Base-by-base conservation (phyloP, 1,139 yeast genomes). In the Sugiyamaella xylanicola region DNA sequence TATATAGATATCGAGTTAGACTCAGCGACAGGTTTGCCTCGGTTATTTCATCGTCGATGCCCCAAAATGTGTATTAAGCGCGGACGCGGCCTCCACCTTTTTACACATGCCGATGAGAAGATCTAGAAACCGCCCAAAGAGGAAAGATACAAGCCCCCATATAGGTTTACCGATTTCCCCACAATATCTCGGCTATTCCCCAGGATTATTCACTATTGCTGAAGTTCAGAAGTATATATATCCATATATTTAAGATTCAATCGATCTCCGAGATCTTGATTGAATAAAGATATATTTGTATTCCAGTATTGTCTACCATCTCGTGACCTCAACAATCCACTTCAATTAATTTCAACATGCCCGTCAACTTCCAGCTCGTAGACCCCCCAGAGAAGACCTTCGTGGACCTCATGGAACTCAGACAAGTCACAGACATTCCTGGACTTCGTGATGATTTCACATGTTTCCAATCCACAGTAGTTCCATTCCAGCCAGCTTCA, bases 401-500 rank as follows among this genome's bases (percentile, higher is more conserved):
- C 48, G 65, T 56, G 20, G 65, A 65, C 52, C 58, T 65, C 39
- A 65, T 65, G 68, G 52, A 57, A 8, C 51, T 64, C 3, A 57
- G 56, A 29, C 62, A 61, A 47, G 53, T 65, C 37, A 53, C 59
- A 8, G 56, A 52, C 22, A 41, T 51, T 17, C 54, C 51, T 9
- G 55, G 51, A 9, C 56, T 56, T 11, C 63, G 63, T 19, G 36
- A 45, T 15, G 49, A 56, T 41, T 56, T 57, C 19, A 47, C 62
- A 32, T 59, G 63, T 41, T 67, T 65, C 54, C 65, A 61, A 51
- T 63, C 67, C 2, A 57, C 63, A 1, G 60, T 59, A 45, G 56
- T 55, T 15, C 67, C 70, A 2, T 67, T 62, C 56, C 59, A 60
- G 17, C 69, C 70, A 1, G 49, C 59, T 13, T 59, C 59, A 16